phyloP scores from a whole-genome alignment of 805 yeast genomes.

The Zygosaccharomyces gambellarensis region DNA sequence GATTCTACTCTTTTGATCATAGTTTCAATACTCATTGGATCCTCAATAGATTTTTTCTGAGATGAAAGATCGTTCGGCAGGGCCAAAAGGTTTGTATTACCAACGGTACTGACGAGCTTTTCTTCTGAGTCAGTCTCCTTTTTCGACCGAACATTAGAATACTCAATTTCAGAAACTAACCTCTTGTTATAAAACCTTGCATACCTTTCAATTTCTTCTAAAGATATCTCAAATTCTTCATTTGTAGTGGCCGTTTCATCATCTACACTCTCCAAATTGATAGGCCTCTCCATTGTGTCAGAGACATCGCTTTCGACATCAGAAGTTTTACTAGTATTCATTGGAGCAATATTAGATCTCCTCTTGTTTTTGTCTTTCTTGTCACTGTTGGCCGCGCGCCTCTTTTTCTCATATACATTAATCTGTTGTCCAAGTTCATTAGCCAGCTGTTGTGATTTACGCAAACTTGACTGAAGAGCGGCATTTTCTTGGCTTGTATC shows the following conservation, averaged over 20 bases:
- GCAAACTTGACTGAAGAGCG: background rate
- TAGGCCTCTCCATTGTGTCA: slow-evolving; percentile 9
- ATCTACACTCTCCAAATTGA: background rate
- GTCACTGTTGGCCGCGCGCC: background rate
- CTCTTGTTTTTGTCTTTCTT: background rate
- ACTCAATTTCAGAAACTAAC: background rate
- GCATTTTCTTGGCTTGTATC: background rate
- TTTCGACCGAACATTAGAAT: background rate
- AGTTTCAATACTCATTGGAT: background rate
- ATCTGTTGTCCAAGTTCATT: slow-evolving; percentile 1
- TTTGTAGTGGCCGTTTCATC: slow-evolving; percentile 30
- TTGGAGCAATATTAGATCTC: background rate
- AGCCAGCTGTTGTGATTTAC: background rate
- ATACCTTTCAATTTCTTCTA: slow-evolving; percentile 29
- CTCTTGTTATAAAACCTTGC: slow-evolving; percentile 32
- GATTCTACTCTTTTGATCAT: slow-evolving; percentile 7
- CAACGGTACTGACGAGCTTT: slow-evolving; percentile 24
- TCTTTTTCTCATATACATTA: background rate
- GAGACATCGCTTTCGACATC: slow-evolving; percentile 11
- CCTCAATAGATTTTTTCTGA: slow-evolving; percentile 5
- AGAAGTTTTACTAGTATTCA: background rate
- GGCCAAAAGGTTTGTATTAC: slow-evolving; percentile 25
- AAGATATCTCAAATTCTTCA: slow-evolving; percentile 49
- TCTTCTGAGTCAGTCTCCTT: slow-evolving; percentile 9
- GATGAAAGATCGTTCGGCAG: slow-evolving; percentile 24